A percentile compares a stretch with the other conserved stretches of the same genome.
phyloP scores from a whole-genome alignment of 495 filamentous ascomycete species.

The Lasiosphaeris hirsuta region DNA sequence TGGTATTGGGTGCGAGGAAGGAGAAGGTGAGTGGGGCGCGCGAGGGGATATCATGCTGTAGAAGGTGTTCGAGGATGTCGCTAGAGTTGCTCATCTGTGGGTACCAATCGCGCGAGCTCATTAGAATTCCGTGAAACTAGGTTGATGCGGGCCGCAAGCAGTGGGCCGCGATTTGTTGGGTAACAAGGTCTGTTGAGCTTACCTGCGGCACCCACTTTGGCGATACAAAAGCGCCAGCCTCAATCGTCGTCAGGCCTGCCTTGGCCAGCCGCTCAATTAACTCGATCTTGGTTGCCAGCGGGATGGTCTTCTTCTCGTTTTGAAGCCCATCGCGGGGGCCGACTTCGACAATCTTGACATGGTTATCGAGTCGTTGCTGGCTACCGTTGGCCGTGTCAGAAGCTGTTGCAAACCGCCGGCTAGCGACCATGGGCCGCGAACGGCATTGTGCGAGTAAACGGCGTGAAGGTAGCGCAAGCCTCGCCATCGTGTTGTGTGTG shows the following conservation, averaged over 20 bases:
- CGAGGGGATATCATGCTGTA: constrained; percentile 64
- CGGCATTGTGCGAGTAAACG: constrained; percentile 7
- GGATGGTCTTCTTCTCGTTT: constrained; percentile 85
- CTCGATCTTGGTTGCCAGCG: constrained; percentile 80
- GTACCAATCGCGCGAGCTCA: neutral
- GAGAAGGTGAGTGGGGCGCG: constrained; percentile 75
- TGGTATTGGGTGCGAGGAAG: constrained; percentile 87
- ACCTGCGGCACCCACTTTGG: constrained; percentile 99
- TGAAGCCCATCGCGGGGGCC: constrained; percentile 92
- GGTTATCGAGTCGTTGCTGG: constrained; percentile 40
- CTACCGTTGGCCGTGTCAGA: constrained; percentile 18
- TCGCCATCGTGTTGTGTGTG: constrained; percentile 19
- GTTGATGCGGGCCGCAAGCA: neutral
- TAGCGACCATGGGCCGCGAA: neutral
- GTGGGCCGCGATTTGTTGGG: neutral
- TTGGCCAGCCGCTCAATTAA: constrained; percentile 75
- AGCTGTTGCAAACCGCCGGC: constrained; percentile 39
- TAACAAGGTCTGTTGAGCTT: constrained; percentile 15
- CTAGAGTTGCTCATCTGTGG: constrained; percentile 85
- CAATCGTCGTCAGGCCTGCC: constrained; percentile 82
- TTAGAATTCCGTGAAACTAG: neutral
- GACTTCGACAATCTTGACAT: constrained; percentile 78
- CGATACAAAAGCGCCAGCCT: constrained; percentile 91
- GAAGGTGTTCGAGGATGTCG: constrained; percentile 73
- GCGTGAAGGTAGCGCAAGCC: constrained; percentile 21